phyloP scores from a whole-genome alignment of 1,284 basidiomycete genomes.

The Ganoderma leucocontextum region DNA sequence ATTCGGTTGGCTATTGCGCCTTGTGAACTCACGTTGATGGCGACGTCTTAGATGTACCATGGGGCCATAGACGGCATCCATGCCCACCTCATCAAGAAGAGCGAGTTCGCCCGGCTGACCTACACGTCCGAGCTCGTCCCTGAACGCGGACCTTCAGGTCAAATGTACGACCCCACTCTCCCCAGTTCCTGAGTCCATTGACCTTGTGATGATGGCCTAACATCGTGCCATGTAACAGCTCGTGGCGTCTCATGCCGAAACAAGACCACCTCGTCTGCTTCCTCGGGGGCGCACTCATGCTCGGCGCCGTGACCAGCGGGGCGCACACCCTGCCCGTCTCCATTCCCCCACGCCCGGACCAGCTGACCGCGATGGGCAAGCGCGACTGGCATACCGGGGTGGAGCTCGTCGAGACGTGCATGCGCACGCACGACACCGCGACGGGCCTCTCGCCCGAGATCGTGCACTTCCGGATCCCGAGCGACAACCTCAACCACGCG shows the following conservation, averaged over 20 bases:
- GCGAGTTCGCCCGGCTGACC: slow-evolving; percentile 63
- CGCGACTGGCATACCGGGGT: slow-evolving; percentile 87
- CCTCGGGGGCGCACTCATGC: slow-evolving; percentile 90
- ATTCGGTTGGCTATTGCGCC: neutral
- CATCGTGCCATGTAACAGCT: slow-evolving; percentile 46
- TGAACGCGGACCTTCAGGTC: slow-evolving; percentile 51
- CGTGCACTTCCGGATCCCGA: slow-evolving; percentile 73
- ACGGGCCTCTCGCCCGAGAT: slow-evolving; percentile 91
- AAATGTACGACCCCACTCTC: slow-evolving; percentile 51
- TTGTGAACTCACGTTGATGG: neutral
- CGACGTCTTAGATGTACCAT: slow-evolving; percentile 81
- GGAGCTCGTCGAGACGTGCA: slow-evolving; percentile 87
- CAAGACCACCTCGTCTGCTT: slow-evolving; percentile 98
- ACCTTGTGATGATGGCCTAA: slow-evolving; percentile 8
- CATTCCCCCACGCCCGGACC: slow-evolving; percentile 63
- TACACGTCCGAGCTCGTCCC: slow-evolving; percentile 88
- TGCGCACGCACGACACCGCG: slow-evolving; percentile 86
- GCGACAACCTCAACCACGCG: slow-evolving; percentile 53
- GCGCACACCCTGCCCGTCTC: slow-evolving; percentile 57
- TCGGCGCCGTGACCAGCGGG: slow-evolving; percentile 83
- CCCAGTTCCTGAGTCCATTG: slow-evolving; percentile 13
- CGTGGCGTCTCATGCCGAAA: slow-evolving; percentile 81
- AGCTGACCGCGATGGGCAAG: slow-evolving; percentile 63
- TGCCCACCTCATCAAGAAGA: slow-evolving; percentile 74
- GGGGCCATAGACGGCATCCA: slow-evolving; percentile 86